These are phyloP conservation scores for Aureobasidium lini DNA, from an alignment of 2,329 filamentous ascomycete genomes.

Conservation along the genomic window DNA sequence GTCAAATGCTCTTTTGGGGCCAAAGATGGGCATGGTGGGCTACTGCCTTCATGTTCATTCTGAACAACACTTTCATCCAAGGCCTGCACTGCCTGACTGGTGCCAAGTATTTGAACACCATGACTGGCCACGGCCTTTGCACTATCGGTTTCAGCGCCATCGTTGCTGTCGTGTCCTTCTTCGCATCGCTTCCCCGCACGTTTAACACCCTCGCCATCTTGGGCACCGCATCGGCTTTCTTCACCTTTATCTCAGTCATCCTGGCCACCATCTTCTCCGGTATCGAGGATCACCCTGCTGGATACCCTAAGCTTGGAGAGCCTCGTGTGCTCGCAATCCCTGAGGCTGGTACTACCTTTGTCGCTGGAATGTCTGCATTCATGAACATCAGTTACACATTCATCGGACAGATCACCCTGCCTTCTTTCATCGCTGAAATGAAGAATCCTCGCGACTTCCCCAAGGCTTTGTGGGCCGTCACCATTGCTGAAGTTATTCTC, in stretches of 20 bases:
- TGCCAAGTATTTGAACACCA: conserved; percentile 84
- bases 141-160: conserved; percentile 75
- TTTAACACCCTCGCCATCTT: conserved; percentile 74
- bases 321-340: conserved; percentile 64
- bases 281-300: conserved; percentile 65
- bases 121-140: conserved; percentile 64
- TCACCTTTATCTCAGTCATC: conserved; percentile 84
- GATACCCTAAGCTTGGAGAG: conserved; percentile 44
- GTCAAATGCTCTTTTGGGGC: conserved; percentile 89
- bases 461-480: conserved; percentile 86
- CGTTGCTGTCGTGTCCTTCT: conserved; percentile 65
- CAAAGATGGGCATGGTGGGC: conserved; percentile 62
- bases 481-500: conserved; percentile 76
- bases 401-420: conserved; percentile 89
- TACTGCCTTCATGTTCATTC: conserved; percentile 76
- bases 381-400: conserved; percentile 96
- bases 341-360: conserved; percentile 65
- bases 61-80: conserved; percentile 93
- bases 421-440: conserved; percentile 96
- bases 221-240: conserved; percentile 71
- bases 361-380: conserved; percentile 77
- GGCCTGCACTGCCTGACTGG: conserved; percentile 77
- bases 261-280: conserved; percentile 76
- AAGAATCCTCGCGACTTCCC: conserved; percentile 73
- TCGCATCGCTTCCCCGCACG: conserved; percentile 76